phyloP scores from a whole-genome alignment of 129 eudicot species.

The Gnaphalium uliginosum region DNA sequence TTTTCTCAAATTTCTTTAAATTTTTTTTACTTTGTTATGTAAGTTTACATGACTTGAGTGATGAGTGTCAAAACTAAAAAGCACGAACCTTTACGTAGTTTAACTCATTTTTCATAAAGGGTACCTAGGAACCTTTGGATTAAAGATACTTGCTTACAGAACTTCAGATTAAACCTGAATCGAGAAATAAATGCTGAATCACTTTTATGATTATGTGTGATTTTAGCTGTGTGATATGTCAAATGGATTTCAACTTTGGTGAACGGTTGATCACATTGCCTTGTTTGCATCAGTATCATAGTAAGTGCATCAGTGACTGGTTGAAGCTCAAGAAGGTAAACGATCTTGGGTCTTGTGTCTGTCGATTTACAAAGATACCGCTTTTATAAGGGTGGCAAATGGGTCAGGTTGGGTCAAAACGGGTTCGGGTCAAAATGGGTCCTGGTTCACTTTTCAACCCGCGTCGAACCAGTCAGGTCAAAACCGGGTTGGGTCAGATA shows the following conservation, averaged over 20 bases:
- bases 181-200: not conserved
- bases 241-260: constrained; percentile 43
- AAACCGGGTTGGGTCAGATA: too few relatives aligned
- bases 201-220: constrained; percentile 13
- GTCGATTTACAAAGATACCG: constrained; percentile 16
- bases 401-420: too few relatives aligned
- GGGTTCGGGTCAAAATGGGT: too few relatives aligned
- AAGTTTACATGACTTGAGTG: not conserved
- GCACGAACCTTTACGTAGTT: constrained; percentile 7
- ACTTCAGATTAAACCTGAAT: not conserved
- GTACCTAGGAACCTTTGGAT: not conserved
- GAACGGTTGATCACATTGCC: constrained; percentile 63
- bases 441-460: too few relatives aligned
- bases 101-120: constrained; percentile 6
- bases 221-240: constrained; percentile 77
- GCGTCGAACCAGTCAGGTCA: too few relatives aligned
- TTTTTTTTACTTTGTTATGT: not conserved
- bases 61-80: not conserved
- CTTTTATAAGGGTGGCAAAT: too few relatives aligned
- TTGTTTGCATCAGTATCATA: constrained; percentile 71
- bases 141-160: not conserved
- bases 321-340: constrained; percentile 61
- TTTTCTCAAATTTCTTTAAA: not conserved
- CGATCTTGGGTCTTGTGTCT: constrained; percentile 10
- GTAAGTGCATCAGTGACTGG: constrained; percentile 64